Evolutionary conservation across 108 stramenopile genomes (phyloP).

Genomic region (Cyclotella sp.): DNA sequence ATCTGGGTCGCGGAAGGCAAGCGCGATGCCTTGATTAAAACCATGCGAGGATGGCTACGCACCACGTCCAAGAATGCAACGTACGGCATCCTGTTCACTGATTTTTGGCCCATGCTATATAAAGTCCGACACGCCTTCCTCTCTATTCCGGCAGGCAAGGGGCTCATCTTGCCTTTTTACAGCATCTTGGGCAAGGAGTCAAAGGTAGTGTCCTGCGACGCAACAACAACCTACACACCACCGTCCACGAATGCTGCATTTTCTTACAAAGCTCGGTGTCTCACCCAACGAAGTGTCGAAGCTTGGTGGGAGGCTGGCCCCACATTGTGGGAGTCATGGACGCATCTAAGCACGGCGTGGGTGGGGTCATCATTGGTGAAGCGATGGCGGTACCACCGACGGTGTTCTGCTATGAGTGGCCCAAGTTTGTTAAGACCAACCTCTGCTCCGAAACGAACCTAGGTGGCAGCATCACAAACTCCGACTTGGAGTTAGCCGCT

Average conservation of each 20-base stretch:
- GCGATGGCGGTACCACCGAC: neutral
- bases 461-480: neutral
- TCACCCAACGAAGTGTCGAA: neutral
- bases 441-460: too few species aligned
- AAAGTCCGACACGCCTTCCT: neutral
- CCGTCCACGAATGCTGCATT: neutral
- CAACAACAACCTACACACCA: neutral
- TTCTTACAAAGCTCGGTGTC: neutral
- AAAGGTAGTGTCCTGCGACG: neutral
- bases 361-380: neutral
- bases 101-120: neutral
- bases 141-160: neutral
- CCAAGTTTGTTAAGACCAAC: too few species aligned
- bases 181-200: neutral
- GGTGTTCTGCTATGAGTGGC: neutral
- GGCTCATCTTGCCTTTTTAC: neutral
- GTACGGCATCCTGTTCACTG: neutral
- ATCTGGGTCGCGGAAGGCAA: neutral
- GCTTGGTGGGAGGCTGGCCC: neutral
- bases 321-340: neutral
- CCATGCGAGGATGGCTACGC: neutral
- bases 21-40: neutral
- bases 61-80: neutral
- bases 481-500: neutral
- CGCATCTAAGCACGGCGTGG: neutral